phyloP scores from a whole-genome alignment of 2,329 filamentous ascomycete species.

The Microdochium bolleyi region DNA sequence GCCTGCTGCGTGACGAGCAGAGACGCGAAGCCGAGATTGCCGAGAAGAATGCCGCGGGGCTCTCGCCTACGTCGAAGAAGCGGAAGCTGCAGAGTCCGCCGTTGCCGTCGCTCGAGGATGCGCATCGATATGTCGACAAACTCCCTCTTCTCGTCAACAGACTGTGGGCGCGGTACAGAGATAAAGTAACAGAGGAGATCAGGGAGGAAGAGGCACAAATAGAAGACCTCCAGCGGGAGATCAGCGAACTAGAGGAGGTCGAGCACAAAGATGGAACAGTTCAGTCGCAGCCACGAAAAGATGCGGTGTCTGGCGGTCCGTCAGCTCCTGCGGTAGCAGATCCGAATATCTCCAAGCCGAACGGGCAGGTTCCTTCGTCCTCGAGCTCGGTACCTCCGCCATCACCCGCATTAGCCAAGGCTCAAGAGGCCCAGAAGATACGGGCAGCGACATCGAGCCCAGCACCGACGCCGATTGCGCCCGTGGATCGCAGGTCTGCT shows the following conservation, averaged over 20 bases:
- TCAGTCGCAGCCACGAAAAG: slow-evolving; percentile 8
- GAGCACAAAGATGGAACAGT: slow-evolving; percentile 14
- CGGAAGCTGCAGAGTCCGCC: slow-evolving; percentile 64
- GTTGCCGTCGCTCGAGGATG: slow-evolving; percentile 58
- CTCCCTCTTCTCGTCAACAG: slow-evolving; percentile 64
- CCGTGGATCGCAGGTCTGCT: slow-evolving; percentile 13
- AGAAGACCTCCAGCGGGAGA: slow-evolving; percentile 56
- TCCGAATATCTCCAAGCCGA: slow-evolving; percentile 7
- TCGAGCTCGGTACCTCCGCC: slow-evolving; percentile 5
- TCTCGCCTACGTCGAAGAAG: slow-evolving; percentile 57
- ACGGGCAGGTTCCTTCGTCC: slow-evolving; percentile 10
- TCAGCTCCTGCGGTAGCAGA: slow-evolving; percentile 7
- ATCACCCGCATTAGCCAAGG: slow-evolving; percentile 1
- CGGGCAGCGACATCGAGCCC: slow-evolving; percentile 5
- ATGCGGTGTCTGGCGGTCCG: slow-evolving; percentile 1
- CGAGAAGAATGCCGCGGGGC: slow-evolving; percentile 32
- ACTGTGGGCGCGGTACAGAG: slow-evolving; percentile 68
- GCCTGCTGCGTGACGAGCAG: slow-evolving; percentile 67
- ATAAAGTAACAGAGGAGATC: slow-evolving; percentile 62
- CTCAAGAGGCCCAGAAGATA: slow-evolving; percentile 2
- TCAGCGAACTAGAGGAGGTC: slow-evolving; percentile 58
- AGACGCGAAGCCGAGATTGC: slow-evolving; percentile 37
- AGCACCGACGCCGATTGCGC: slow-evolving; percentile 8
- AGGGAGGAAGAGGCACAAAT: slow-evolving; percentile 65
- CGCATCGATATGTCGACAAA: slow-evolving; percentile 56